Evolutionary conservation across 345 rosid genomes (phyloP).

Genomic region (Streptanthus diversifolius): DNA sequence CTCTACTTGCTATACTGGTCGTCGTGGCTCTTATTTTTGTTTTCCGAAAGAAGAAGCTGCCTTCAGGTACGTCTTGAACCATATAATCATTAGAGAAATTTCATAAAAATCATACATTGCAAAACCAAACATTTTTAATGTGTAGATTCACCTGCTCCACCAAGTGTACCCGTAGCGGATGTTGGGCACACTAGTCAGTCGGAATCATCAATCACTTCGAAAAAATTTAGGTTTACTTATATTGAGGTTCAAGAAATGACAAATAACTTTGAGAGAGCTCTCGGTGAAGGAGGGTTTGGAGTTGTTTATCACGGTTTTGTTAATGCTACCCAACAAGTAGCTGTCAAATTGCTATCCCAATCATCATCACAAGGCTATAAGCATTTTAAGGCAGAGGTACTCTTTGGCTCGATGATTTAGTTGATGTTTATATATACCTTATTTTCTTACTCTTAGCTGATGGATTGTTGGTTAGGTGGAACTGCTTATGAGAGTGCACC

Average conservation of each 20-base stretch:
- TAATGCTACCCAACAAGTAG: conserved; percentile 32
- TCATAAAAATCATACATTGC: background rate
- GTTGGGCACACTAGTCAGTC: background rate
- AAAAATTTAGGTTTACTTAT: conserved; percentile 29
- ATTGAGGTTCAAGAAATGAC: conserved; percentile 36
- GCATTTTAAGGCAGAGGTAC: conserved; percentile 46
- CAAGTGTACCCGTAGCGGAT: background rate
- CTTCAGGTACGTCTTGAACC: background rate
- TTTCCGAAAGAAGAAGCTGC: conserved; percentile 16
- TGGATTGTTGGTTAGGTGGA: conserved; percentile 29
- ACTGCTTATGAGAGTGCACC: conserved; percentile 43
- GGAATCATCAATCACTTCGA: background rate
- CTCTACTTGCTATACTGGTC: conserved; percentile 2
- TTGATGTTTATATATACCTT: background rate
- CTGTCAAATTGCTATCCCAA: conserved; percentile 39
- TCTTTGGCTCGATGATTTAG: background rate
- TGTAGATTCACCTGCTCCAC: background rate
- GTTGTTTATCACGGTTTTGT: conserved; percentile 39
- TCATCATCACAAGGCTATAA: conserved; percentile 45
- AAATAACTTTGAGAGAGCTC: conserved; percentile 32
- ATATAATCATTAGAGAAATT: background rate
- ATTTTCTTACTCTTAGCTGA: background rate
- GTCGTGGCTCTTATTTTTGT: conserved; percentile 18
- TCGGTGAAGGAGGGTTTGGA: conserved; percentile 47
- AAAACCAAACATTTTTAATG: background rate